Base-by-base conservation (phyloP, 1,284 basidiomycete genomes). In the Sporisorium graminicola region DNA sequence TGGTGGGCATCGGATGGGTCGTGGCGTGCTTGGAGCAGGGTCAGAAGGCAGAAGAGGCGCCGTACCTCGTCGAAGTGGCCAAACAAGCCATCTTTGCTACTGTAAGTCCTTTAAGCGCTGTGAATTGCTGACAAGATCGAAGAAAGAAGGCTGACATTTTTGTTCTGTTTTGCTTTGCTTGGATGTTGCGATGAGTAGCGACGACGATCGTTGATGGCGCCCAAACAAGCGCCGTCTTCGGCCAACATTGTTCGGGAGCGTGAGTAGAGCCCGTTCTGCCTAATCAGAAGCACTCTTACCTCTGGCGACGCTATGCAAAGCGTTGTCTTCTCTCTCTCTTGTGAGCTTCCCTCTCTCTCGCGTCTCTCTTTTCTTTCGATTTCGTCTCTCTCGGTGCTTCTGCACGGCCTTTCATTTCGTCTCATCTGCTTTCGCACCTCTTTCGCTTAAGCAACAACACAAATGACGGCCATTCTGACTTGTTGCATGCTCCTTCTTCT, bases 281-380 rank as follows among this genome's bases (percentile, higher is more conserved):
- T n/a, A n/a, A n/a, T n/a, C n/a, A n/a, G n/a, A n/a, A n/a, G n/a
- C 53, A 18, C 49, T 29, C 42, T n/a, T 20, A 43, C 35, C 27
- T 33, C 85, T 27, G 35, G 13, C 35, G 16, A 16, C 37, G 37
- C 37, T 18, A 18, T n/a, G 37, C 18, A n/a, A 14, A n/a, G 37
- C 37, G 37, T 40, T 40, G 37, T 40, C 5, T 40, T 16, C 3
- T 40, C 5, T n/a, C 37, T 40, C 40, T 43, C 40, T 68, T 79
- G 44, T 87, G 86, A 80, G 81, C 79, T 58, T 87, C 82, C 22
- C 20, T 78, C 78, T 64, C 79, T 55, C 82, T 18, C 77, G 85
- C 18, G 42, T 82, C 66, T 58, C 82, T 56, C 66, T 53, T 35
- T 74, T 57, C n/a, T n/a, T n/a, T n/a, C n/a, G n/a, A n/a, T n/a